Evolutionary conservation across 1,284 basidiomycete genomes (phyloP).

Genomic region (Hortiboletus rubellus): DNA sequence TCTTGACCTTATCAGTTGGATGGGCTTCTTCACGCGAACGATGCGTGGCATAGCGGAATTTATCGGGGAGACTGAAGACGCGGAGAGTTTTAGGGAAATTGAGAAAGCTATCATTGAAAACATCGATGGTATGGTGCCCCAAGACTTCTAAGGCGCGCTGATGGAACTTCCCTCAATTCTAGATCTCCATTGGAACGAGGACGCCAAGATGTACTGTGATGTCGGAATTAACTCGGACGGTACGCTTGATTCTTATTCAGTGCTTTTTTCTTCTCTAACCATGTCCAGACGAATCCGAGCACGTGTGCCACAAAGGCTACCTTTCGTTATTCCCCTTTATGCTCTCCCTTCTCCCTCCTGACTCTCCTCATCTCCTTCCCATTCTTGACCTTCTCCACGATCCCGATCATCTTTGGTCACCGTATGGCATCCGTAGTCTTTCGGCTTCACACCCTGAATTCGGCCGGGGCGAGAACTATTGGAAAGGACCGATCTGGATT

Average conservation of each 20-base stretch:
- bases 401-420: slow-evolving; percentile 86
- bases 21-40: slow-evolving; percentile 89
- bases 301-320: slow-evolving; percentile 90
- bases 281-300: slow-evolving; percentile 78
- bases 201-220: slow-evolving; percentile 91
- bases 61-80: slow-evolving; percentile 81
- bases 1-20: slow-evolving; percentile 91
- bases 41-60: slow-evolving; percentile 86
- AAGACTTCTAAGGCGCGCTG: neutral
- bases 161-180: slow-evolving; percentile 3
- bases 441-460: slow-evolving; percentile 85
- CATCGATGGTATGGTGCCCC: slow-evolving; percentile 67
- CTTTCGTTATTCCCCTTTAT: slow-evolving; percentile 92
- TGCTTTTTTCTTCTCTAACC: slow-evolving; percentile 6
- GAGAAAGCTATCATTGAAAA: slow-evolving; percentile 82
- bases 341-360: slow-evolving; percentile 71
- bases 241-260: slow-evolving; percentile 31
- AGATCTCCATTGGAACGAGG: slow-evolving; percentile 94
- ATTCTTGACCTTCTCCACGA: slow-evolving; percentile 81
- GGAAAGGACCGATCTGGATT: slow-evolving; percentile 95
- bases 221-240: slow-evolving; percentile 82
- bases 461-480: slow-evolving; percentile 92
- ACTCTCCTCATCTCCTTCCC: slow-evolving; percentile 75
- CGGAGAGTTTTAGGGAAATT: slow-evolving; percentile 70
- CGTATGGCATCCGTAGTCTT: slow-evolving; percentile 85